Evolutionary conservation across 2,329 filamentous ascomycete genomes (phyloP).

Genomic region (Arthrobotrys iridis): DNA sequence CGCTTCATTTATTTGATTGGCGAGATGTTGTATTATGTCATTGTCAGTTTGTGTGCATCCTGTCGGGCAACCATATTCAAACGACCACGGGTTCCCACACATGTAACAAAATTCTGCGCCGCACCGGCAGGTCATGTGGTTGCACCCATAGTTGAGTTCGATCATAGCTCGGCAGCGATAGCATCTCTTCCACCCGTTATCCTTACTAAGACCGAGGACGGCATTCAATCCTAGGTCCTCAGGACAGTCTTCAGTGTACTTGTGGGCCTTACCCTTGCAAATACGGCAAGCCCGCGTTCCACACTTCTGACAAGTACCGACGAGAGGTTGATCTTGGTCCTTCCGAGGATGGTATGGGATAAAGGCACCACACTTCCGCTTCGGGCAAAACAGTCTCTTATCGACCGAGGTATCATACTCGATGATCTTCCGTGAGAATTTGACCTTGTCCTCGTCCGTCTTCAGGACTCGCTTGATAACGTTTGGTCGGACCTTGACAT

Average conservation of each 20-base stretch:
- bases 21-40: slow-evolving; percentile 30
- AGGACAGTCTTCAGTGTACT: slow-evolving; percentile 33
- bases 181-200: slow-evolving; percentile 79
- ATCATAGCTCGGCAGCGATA: slow-evolving; percentile 78
- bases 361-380: slow-evolving; percentile 39
- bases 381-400: slow-evolving; percentile 49
- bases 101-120: slow-evolving; percentile 87
- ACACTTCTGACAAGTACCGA: slow-evolving; percentile 47
- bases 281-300: slow-evolving; percentile 46
- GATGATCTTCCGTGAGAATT: slow-evolving; percentile 46
- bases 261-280: slow-evolving; percentile 48
- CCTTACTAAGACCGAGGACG: slow-evolving; percentile 71
- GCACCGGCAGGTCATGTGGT: slow-evolving; percentile 87
- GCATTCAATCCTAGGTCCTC: slow-evolving; percentile 60
- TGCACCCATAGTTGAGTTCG: slow-evolving; percentile 82
- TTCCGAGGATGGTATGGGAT: slow-evolving; percentile 52
- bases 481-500: slow-evolving; percentile 15
- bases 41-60: slow-evolving; percentile 34
- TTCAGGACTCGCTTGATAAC: slow-evolving; percentile 46
- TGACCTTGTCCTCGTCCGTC: slow-evolving; percentile 36
- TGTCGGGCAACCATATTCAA: slow-evolving; percentile 46
- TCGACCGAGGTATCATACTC: slow-evolving; percentile 51
- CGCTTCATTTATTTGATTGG: slow-evolving; percentile 18
- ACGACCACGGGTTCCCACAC: slow-evolving; percentile 77
- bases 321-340: slow-evolving; percentile 31